Percentiles rank a stretch among this genome's conserved stretches.
Evolutionary conservation across 345 rosid genomes (phyloP).

Genomic region (Citrus unshiu): DNA sequence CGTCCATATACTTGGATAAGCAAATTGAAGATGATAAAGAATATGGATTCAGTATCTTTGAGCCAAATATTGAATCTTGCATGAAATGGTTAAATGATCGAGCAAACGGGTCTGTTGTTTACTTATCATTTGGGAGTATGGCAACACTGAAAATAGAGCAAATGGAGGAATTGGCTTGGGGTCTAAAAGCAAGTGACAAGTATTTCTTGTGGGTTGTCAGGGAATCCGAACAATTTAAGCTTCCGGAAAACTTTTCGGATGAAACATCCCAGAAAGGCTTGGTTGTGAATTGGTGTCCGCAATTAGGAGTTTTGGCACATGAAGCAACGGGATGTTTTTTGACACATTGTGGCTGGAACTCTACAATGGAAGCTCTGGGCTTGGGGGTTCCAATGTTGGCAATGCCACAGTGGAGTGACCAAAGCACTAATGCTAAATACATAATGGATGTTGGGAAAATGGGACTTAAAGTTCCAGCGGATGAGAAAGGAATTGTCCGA

Average conservation of each 20-base stretch:
- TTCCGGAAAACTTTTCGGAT: slow-evolving; percentile 27
- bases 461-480: slow-evolving; percentile 25
- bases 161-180: slow-evolving; percentile 47
- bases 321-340: slow-evolving; percentile 41
- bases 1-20: slow-evolving; percentile 35
- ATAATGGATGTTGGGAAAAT: slow-evolving; percentile 39
- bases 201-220: slow-evolving; percentile 60
- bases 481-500: slow-evolving; percentile 26
- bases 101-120: slow-evolving; percentile 43
- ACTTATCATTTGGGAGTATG: slow-evolving; percentile 58
- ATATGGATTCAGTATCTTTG: slow-evolving; percentile 30
- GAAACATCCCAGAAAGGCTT: slow-evolving; percentile 37
- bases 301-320: slow-evolving; percentile 46
- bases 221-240: slow-evolving; percentile 40
- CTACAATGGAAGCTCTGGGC: slow-evolving; percentile 22
- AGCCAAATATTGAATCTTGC: slow-evolving; percentile 26
- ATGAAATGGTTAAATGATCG: slow-evolving; percentile 49
- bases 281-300: slow-evolving; percentile 51
- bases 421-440: slow-evolving; percentile 29
- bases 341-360: slow-evolving; percentile 59
- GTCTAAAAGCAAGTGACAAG: slow-evolving; percentile 28
- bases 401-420: slow-evolving; percentile 28
- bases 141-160: slow-evolving; percentile 39
- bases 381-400: slow-evolving; percentile 24
- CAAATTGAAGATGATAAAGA: slow-evolving; percentile 24